Evolutionary conservation across 2,329 filamentous ascomycete species (phyloP), one percentile per base, ranked within the genome.

Genomic region (Clarireedia monteithiana): DNA sequence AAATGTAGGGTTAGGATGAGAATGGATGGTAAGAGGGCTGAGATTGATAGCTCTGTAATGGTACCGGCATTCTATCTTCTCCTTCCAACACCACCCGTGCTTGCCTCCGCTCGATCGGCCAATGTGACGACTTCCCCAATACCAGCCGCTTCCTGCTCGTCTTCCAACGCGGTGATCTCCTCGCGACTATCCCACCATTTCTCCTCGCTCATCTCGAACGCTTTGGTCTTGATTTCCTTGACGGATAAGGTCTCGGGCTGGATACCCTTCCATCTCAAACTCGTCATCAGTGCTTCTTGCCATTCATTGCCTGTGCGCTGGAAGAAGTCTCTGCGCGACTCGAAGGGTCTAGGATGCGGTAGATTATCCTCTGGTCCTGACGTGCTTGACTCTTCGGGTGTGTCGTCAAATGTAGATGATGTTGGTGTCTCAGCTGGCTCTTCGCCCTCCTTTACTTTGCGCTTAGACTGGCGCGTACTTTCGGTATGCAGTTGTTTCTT

Each of bases 141-240:
- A 9, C 94, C 73, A 56, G 75, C 77, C 47, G 78, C 91, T 72
- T 96, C 92, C 75, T 97, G 91, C 74, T 96, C 92, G 72, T 96
- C 92, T 73, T 99, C 94, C 67, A 97, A 72, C 6, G 84, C 87
- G 53, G 85, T 87, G 62, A 99, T 88, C 74, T 97, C 92, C 74
- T 99, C 94, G 65, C 94, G 82, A 69, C 87, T 91, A 76, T 96
- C 94, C 94, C 94, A 99, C 94, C 94, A 99, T 71, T 95, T 96
- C 74, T 91, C 88, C 72, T 99, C 94, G 42, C 91, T 91, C 61
- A 90, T 79, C 68, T 90, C 86, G 70, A 96, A 99, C 1, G 91
- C 94, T 69, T 84, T 85, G 66, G 91, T 87, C 71, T 95, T 91
- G 66, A 97, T 84, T 75, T 97, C 94, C 76, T 99, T 99, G 67